Base-by-base conservation (phyloP, 176 grass and related monocot species). In the Bothriochloa decipiens region DNA sequence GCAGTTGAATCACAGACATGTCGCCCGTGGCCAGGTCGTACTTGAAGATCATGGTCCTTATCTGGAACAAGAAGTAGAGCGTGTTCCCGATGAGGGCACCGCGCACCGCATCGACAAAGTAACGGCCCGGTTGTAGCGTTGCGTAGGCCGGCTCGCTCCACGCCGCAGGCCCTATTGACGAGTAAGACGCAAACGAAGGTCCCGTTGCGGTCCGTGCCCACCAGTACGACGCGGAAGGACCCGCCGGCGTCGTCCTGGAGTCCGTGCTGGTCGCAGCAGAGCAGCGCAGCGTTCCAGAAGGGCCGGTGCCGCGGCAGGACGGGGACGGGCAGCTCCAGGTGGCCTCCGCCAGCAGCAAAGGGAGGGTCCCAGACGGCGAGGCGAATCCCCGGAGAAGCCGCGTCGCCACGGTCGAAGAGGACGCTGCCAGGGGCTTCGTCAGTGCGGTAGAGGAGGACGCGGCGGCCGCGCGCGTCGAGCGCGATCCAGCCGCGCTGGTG, bases 361-460 rank as follows among this genome's bases (percentile, higher is more conserved):
- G 41, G 68, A 9, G 68, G 68, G 68, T 70, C 36, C 68, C 68
- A 70, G 36, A 70, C 8, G 68, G 36, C 68, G 68, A 70, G 68
- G 18, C 20, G 35, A 37, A 70, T n/a, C 68, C 39, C 35, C 4
- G 10, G 0, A 35, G 64, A 14, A 65, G 32, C 65, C 23, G 29
- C 65, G 17, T 32, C 33, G 66, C 7, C 33, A 8, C 17, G 17
- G 17, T 5, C 27, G 65, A 20, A 18, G 33, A 69, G 15, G 66
- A 39, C 33, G n/a, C n/a, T n/a, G n/a, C n/a, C n/a, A n/a, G n/a
- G n/a, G n/a, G n/a, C n/a, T n/a, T n/a, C n/a, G n/a, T 17, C 66
- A 7, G 68, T 3, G 36, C 68, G 68, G 68, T 23, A 20, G 68
- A 70, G 68, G 36, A 70, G 68, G 68, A 70, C 68, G 20, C 68